Conservation (phyloP, 305 asterid species). For the Fraxinus sp. region DNA sequence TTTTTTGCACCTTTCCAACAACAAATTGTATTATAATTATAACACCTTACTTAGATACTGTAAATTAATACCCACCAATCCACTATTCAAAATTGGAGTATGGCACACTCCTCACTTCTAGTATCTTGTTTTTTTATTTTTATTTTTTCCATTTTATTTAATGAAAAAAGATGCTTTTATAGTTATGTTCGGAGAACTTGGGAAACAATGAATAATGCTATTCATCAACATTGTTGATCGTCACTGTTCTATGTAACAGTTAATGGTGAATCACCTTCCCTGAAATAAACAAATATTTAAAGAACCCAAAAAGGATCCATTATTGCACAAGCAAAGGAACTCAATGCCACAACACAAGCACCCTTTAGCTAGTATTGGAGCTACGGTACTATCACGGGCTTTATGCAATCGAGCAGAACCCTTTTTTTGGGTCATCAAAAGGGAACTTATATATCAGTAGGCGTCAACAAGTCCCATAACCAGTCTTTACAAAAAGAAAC, state of each 20-base stretch:
- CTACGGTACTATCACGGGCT: neutral
- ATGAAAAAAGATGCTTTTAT: neutral
- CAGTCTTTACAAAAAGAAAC: neutral
- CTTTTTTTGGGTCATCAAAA: neutral
- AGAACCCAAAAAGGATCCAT: neutral
- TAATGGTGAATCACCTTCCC: neutral
- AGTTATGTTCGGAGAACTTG: neutral
- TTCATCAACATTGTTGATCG: neutral
- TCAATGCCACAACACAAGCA: neutral
- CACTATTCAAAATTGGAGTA: neutral
- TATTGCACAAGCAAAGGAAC: neutral
- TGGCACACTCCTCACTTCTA: neutral
- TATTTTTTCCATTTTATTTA: neutral
- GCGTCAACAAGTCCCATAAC: neutral
- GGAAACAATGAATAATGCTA: neutral
- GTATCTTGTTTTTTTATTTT: neutral
- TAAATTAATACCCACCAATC: neutral
- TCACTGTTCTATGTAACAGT: neutral
- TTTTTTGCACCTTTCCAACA: conserved; percentile 26
- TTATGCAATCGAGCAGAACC: neutral
- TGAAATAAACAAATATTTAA: neutral
- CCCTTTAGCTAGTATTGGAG: neutral
- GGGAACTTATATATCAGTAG: neutral
- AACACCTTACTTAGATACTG: neutral
- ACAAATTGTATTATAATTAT: neutral